These are phyloP conservation scores for Dioszegia hungarica DNA, from an alignment of 768 basidiomycete genomes.

Conservation along the genomic window DNA sequence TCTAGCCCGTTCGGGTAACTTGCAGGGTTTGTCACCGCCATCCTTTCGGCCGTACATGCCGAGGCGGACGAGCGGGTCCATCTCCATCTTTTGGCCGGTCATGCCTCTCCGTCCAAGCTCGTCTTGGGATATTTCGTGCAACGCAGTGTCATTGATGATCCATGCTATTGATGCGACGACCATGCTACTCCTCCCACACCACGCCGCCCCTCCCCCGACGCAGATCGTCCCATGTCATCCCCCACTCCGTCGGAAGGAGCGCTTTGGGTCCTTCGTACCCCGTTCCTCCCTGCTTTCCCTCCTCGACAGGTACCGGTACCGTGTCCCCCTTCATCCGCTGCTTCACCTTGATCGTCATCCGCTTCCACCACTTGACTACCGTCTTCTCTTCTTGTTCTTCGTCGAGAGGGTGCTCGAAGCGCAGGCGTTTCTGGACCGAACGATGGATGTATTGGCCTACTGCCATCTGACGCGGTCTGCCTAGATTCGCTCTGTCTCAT, in stretches of 20 bases:
- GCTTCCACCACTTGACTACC: not conserved
- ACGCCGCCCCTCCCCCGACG: not conserved
- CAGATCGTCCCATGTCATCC: constrained; percentile 2
- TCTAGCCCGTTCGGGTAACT: too few relatives aligned
- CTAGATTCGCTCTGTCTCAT: constrained; percentile 5
- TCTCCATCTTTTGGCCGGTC: too few relatives aligned
- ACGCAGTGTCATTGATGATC: too few relatives aligned
- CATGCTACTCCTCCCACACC: constrained; percentile 3
- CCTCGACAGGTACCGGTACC: not conserved
- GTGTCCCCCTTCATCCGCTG: not conserved
- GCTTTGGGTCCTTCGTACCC: constrained; percentile 4
- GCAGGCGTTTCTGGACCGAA: constrained; percentile 13
- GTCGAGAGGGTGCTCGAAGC: constrained; percentile 3
- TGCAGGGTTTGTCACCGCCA: too few relatives aligned
- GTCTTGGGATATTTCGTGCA: too few relatives aligned
- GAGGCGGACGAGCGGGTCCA: too few relatives aligned
- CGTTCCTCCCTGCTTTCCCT: not conserved
- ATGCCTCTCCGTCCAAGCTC: too few relatives aligned
- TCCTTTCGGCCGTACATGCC: too few relatives aligned
- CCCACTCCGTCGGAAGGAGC: constrained; percentile 2
- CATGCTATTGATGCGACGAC: too few relatives aligned
- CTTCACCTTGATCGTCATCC: not conserved
- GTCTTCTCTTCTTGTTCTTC: not conserved
- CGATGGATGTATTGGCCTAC: constrained; percentile 15
- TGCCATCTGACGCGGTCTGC: constrained; percentile 5